These are phyloP conservation scores for Monosporascus sp. DNA, from an alignment of 2,329 filamentous ascomycete genomes.

Conservation along the genomic window DNA sequence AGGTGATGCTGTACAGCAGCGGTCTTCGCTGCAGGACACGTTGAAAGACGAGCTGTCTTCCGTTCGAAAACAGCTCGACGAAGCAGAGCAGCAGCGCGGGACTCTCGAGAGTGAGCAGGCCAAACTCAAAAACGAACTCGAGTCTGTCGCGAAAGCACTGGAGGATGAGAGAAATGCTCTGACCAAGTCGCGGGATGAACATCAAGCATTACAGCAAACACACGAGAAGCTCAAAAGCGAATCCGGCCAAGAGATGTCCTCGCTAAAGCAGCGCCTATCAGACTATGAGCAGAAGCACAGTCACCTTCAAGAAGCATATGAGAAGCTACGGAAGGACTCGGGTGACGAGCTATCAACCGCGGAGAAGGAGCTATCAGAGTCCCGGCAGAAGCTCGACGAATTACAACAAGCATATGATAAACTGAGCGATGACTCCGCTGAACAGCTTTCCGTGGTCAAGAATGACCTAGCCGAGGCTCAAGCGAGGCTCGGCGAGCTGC, in stretches of 20 bases:
- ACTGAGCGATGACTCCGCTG: background rate
- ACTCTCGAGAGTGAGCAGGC: conserved; percentile 22
- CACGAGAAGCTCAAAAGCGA: background rate
- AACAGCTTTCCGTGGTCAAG: conserved; percentile 1
- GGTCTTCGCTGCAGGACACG: conserved; percentile 26
- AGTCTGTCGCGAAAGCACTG: conserved; percentile 14
- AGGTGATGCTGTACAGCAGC: conserved; percentile 29
- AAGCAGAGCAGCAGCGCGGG: conserved; percentile 28
- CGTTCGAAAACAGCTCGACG: conserved; percentile 30
- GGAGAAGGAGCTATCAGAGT: conserved; percentile 17
- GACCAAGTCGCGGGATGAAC: conserved; percentile 13
- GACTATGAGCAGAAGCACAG: conserved; percentile 2
- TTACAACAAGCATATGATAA: conserved; percentile 6
- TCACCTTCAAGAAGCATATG: conserved; percentile 8
- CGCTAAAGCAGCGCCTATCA: conserved; percentile 1
- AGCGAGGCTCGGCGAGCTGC: conserved; percentile 2
- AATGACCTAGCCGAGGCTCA: conserved; percentile 1
- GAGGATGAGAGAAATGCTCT: conserved; percentile 17
- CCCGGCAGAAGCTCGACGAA: conserved; percentile 16
- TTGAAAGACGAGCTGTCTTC: conserved; percentile 28
- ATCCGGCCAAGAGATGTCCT: background rate
- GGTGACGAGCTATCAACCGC: conserved; percentile 26
- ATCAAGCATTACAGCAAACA: conserved; percentile 10
- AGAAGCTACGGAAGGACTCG: conserved; percentile 25
- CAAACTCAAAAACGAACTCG: conserved; percentile 20